Base-by-base conservation (phyloP, 2,329 filamentous ascomycete genomes). In the Ophiostoma sp. region DNA sequence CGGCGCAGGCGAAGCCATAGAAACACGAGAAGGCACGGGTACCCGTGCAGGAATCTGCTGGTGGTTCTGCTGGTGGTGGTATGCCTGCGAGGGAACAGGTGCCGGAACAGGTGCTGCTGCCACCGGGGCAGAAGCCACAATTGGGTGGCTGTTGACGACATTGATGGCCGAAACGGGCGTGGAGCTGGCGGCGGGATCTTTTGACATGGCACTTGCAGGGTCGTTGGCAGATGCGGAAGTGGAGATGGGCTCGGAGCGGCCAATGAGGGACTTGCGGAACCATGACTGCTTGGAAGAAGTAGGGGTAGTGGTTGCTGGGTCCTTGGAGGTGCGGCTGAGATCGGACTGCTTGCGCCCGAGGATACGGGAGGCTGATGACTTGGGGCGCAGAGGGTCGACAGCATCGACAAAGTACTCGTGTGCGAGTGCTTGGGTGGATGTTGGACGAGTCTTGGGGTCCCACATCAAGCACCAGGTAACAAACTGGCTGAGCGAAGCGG, bases 381-480 rank as follows among this genome's bases (percentile, higher is more conserved):
- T 97, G n/a, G 94, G 93, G 70, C 94, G 85, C 69, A 97, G 81
- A 17, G 95, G 95, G 78, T 99, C 95, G 68, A 96, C 88, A 1
- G 95, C 95, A 80, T 98, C 95, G 44, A 85, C 80, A 76, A 99
- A 99, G 80, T 96, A 99, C 75, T 97, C 94, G 79, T 99, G 95
- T 54, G 91, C 91, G 74, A 99, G 82, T n/a, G 95, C 94, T 79
- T 99, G 94, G 0, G 90, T 89, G 1, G 94, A 97, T 4, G 94
- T 98, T 64, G 95, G 95, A 72, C 95, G 87, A 76, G 83, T 89
- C 82, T 94, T 96, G 13, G 95, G 95, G 79, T 99, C 95, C 95
- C 95, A 99, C 91, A 98, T 95, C 74, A 99, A 81, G 80, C 95
- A 99, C 93, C 93, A 97, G 20, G 95, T 99, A 71, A 99, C 95